Base-by-base conservation (phyloP, 371 early-diverging fungal species). In the Circinella umbellata region DNA sequence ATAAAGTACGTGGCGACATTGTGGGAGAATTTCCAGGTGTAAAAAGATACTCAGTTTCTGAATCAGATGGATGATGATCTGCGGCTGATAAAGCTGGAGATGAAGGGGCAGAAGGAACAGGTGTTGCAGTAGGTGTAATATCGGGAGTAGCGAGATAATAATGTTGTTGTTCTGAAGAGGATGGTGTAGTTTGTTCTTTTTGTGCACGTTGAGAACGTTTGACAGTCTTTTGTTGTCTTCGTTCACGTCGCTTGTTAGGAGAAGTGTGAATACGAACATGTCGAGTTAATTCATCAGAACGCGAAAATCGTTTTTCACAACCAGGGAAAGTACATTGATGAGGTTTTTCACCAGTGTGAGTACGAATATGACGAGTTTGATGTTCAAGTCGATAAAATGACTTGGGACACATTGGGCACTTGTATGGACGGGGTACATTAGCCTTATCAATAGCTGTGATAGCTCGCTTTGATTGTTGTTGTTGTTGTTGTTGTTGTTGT, bases 331-430 rank as follows among this genome's bases (percentile, higher is more conserved):
- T 85, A 81, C 97, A 96, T 68, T 88, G 90, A 78, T 91, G 93
- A 34, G 97, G 96, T 66, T 91, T 93, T 77, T 96, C 97, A 38
- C 96, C 96, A 3, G 96, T 96, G 73, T 96, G 96, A 9, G 95
- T 95, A 71, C 95, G 89, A 74, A 93, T 90, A 77, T 96, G 96
- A 60, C 96, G 89, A 14, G 92, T 92, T 80, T 91, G 91, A 79
- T 93, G 93, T 76, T 93, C 93, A 27, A 91, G 83, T 42, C 93
- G 87, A 66, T 86, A 87, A 70, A 90, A 90, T 37, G 89, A 87
- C 79, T 88, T 90, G 57, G 88, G 84, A 71, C 90, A 90, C 76
- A 88, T 86, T 9, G 88, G 87, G 70, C 90, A 90, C 73, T 89
- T 84, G 80, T 89, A 90, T 48, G 90, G 88, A 70, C 90, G 83